Conservation (phyloP, 108 stramenopile species). For the Cylindrotheca fusiformis region DNA sequence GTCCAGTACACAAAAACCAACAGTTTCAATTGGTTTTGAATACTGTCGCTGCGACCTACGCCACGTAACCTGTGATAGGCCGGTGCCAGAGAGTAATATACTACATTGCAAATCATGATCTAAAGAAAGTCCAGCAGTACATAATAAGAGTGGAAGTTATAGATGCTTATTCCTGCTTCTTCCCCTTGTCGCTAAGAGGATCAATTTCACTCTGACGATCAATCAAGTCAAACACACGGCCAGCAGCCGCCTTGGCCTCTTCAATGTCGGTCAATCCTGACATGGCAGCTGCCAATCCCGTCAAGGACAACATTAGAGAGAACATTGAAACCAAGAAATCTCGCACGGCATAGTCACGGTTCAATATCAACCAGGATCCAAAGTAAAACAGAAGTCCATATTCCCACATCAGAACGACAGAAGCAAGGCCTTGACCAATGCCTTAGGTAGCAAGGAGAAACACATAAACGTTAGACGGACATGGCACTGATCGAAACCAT, state of each 20-base stretch:
- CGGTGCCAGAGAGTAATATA: neutral
- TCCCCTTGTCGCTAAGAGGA: conserved; percentile 50
- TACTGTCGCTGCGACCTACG: neutral
- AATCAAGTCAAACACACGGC: conserved; percentile 52
- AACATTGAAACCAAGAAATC: conserved; percentile 69
- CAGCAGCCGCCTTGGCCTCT: conserved; percentile 50
- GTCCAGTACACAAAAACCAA: neutral
- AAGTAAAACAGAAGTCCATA: conserved; percentile 62
- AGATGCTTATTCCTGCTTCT: conserved; percentile 25
- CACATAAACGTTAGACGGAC: no score
- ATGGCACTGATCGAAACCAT: conserved; percentile 1
- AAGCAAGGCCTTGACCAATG: conserved; percentile 21
- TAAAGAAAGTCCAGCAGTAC: no score
- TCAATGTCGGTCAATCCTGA: conserved; percentile 47
- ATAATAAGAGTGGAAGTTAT: neutral
- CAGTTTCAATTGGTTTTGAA: neutral
- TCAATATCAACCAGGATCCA: conserved; percentile 53
- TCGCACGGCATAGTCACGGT: conserved; percentile 35
- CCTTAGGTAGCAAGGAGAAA: conserved; percentile 30
- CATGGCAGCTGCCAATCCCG: conserved; percentile 53
- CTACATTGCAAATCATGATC: no score
- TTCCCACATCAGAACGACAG: conserved; percentile 30
- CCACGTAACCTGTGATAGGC: neutral
- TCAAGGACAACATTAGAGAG: conserved; percentile 59
- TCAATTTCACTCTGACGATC: conserved; percentile 52